Base-by-base conservation (phyloP, 345 rosid species). In the Brassica cretica region DNA sequence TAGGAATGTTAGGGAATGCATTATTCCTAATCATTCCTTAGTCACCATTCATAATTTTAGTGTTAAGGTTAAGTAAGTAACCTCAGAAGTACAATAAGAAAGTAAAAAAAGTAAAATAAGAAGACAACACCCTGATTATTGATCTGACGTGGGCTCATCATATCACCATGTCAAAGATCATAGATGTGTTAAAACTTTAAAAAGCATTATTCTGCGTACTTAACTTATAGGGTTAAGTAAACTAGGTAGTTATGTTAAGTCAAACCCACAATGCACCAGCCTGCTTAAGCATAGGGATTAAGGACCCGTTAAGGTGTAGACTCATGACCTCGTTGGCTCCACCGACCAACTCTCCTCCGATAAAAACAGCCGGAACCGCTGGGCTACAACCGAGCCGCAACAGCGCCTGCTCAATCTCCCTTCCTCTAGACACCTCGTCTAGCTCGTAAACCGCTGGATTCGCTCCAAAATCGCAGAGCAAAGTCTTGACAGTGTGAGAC, bases 251-350 rank as follows among this genome's bases (percentile, higher is more conserved):
- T 32, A 5, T 64, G 3, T 35, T 3, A 16, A 66, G 51, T 88
- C 77, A 91, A 68, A 94, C 90, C 98, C 98, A 94, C 39, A 94
- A 75, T 29, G 98, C 98, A 21, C 98, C 97, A 30, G 82, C 96
- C 7, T 81, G 67, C 82, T 74, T 89, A 53, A 94, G 98, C 97
- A 85, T 85, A 1, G 96, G 94, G 79, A 89, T 84, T 58, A 94
- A 84, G 33, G 93, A 78, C 10, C 92, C 87, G 64, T 82, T 89
- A 61, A 94, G 98, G 81, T 91, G 98, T 76, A 88, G 91, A 70
- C 88, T 90, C 97, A 91, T 91, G 77, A 90, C 83, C 84, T 90
- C 93, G 35, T 89, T 87, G 72, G 97, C 84, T 25, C 98, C 98
- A 41, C 98, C 98, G 2, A 94, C 85, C 59, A 91, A 89, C 62